phyloP scores from a whole-genome alignment of 225 moss, liverwort and hornwort genomes.

The Anthoceros angustus region DNA sequence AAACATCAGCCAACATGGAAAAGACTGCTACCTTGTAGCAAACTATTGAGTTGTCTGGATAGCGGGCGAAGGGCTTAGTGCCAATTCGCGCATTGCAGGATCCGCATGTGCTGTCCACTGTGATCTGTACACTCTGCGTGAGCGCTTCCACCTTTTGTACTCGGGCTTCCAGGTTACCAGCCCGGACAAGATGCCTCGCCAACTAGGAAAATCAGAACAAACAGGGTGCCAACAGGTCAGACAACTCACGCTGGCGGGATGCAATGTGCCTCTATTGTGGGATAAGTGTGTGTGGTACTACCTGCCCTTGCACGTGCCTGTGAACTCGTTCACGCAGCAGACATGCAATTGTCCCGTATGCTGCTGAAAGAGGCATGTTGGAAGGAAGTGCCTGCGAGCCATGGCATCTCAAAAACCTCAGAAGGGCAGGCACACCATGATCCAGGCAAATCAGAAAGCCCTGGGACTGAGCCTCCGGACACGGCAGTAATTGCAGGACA shows the following conservation, averaged over 20 bases:
- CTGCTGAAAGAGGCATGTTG: conserved; percentile 75
- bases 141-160: conserved; percentile 76
- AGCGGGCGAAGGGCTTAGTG: conserved; percentile 86
- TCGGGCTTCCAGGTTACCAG: conserved; percentile 81
- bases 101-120: conserved; percentile 66
- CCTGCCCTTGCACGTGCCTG: conserved; percentile 89
- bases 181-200: conserved; percentile 67
- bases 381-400: conserved; percentile 62
- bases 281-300: background rate
- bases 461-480: background rate
- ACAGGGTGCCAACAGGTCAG: background rate
- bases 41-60: conserved; percentile 67
- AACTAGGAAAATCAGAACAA: conserved; percentile 32
- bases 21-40: conserved; percentile 58
- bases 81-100: conserved; percentile 85
- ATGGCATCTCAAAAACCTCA: conserved; percentile 4
- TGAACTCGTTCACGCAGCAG: conserved; percentile 93
- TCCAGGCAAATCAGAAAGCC: background rate
- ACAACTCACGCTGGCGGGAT: background rate
- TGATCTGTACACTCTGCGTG: conserved; percentile 76
- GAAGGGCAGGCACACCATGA: conserved; percentile 1
- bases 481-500: background rate
- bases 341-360: conserved; percentile 78
- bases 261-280: background rate
- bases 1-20: too few relatives aligned